These are phyloP conservation scores for Pseudevernia furfuracea DNA, from an alignment of 495 filamentous ascomycete genomes.

Conservation along the genomic window DNA sequence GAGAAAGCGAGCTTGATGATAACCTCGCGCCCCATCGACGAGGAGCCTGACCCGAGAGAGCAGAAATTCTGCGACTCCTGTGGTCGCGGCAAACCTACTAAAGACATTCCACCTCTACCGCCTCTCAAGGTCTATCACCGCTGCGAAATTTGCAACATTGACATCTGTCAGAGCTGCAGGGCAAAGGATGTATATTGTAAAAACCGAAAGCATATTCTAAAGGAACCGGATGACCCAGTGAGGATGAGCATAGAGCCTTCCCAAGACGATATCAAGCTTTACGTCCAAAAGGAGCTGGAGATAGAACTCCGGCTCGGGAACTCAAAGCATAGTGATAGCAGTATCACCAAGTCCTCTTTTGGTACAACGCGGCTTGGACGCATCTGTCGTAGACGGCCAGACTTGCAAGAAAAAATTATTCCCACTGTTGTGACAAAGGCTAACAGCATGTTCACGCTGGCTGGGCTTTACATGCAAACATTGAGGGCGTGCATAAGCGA, in stretches of 20 bases:
- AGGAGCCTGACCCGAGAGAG: neutral
- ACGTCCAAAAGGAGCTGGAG: slow-evolving; percentile 12
- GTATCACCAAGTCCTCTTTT: neutral
- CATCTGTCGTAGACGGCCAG: slow-evolving; percentile 17
- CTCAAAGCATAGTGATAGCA: neutral
- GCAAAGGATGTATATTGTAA: neutral
- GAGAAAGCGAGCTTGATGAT: slow-evolving; percentile 17
- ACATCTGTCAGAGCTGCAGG: neutral
- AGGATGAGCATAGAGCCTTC: slow-evolving; percentile 11
- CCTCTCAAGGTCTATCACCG: slow-evolving; percentile 10
- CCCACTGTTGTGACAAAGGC: slow-evolving; percentile 22
- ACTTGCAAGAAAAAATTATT: slow-evolving; percentile 21
- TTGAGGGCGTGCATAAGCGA: slow-evolving; percentile 16
- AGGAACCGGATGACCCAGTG: neutral
- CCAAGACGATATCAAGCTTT: slow-evolving; percentile 14
- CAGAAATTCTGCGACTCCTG: neutral
- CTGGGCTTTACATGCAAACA: slow-evolving; percentile 24
- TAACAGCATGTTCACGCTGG: slow-evolving; percentile 27
- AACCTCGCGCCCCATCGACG: slow-evolving; percentile 13
- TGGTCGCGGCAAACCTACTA: neutral
- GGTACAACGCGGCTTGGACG: slow-evolving; percentile 23
- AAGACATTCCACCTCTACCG: neutral
- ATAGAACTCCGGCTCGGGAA: slow-evolving; percentile 5
- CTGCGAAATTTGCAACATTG: neutral
- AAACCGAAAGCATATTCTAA: neutral